Percentiles rank a stretch among this genome's conserved stretches.
phyloP scores from a whole-genome alignment of 345 rosid species.

The Melaleuca quinquenervia region DNA sequence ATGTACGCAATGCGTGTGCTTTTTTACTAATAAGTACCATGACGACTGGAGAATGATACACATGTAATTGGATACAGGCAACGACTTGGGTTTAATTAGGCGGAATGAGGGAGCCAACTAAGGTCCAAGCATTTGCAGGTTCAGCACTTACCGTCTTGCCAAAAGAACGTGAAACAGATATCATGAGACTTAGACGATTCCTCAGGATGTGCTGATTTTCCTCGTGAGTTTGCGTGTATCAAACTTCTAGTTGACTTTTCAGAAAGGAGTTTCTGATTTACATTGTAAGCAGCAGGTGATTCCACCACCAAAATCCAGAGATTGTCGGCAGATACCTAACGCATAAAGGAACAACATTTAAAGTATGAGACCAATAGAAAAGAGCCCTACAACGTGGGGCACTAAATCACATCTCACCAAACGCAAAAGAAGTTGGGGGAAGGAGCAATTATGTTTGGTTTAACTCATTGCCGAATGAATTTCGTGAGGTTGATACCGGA shows the following conservation, averaged over 20 bases:
- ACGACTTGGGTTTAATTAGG: neutral
- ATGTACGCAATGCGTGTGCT: neutral
- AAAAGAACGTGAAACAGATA: neutral
- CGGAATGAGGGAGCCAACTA: neutral
- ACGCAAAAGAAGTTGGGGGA: neutral
- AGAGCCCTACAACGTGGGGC: neutral
- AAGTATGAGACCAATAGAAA: neutral
- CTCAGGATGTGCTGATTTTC: neutral
- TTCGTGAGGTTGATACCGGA: neutral
- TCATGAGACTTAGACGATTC: neutral
- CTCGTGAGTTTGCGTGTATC: neutral
- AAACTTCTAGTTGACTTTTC: neutral
- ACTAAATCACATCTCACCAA: neutral
- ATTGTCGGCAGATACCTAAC: neutral
- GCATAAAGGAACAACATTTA: neutral
- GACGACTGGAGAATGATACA: neutral
- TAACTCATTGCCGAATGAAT: neutral
- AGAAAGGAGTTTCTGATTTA: neutral
- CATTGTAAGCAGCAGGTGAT: neutral
- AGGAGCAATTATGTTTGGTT: neutral
- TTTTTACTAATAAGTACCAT: neutral
- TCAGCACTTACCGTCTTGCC: neutral
- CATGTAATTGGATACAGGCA: neutral
- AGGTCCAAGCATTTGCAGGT: neutral
- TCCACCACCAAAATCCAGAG: neutral